Evolutionary conservation across 2,329 filamentous ascomycete genomes (phyloP), one percentile per base, ranked within the genome.

Genomic region (Beauveria caledonica): DNA sequence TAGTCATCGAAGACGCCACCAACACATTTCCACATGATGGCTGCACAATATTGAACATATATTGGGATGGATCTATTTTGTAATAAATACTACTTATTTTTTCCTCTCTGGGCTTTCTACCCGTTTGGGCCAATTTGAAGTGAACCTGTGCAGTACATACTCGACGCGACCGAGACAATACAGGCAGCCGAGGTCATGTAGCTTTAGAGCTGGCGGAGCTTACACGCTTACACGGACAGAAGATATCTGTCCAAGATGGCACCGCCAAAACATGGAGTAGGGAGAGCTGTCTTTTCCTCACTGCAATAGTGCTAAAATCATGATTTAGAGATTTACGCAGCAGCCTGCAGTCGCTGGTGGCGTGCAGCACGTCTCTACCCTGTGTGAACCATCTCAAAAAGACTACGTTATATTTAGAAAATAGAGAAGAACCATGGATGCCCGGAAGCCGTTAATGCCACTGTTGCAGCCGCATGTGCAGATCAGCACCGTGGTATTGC

Each of bases 1-100:
- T 60, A 60, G 58, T 60, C 58, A 60, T 60, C 57, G 17, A 11
- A 13, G 25, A 52, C 57, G 25, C 57, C 25, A 59, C 48, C 39
- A 44, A 29, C 10, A 40, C n/a, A n/a, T 25, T 9, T 9, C 7
- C 23, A 29, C 29, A 23, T 3, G 15, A 23, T 10, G 39, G n/a
- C 5, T 54, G 25, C 25, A 5, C 25, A 36, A 36, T 1, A 36
- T 46, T 25, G 5, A 25, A 46, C 23, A 46, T 25, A 8, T 17
- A 17, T 9, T 46, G 44, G 2, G 17, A 25, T 17, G 9, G 15
- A 25, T 23, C 2, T 2, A 46, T 46, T 25, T 15, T 2, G 5
- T 36, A 15, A 1, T 15, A 13, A 5, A 5, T 36, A 15, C 33
- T 36, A 13, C 11, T 36, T 6, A 36, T 36, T 15, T 15, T 15